Conservation (phyloP, 2,329 filamentous ascomycete species). For the Cercospora janseana region DNA sequence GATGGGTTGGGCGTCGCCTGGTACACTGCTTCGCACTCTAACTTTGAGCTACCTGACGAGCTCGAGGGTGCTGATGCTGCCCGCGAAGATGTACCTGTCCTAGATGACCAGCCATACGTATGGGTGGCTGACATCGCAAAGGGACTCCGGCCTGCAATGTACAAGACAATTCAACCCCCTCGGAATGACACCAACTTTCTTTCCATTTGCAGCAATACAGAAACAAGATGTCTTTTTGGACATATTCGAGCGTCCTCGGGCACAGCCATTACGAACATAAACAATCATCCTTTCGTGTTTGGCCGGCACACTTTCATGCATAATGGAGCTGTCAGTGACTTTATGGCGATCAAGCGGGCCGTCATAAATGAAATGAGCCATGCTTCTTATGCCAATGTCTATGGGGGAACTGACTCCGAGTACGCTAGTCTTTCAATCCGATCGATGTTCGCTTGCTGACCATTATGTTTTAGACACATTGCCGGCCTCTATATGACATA, state of each 20-base stretch:
- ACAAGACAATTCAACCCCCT: conserved; percentile 54
- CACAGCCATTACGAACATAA: conserved; percentile 50
- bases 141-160: conserved; percentile 49
- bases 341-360: conserved; percentile 48
- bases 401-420: conserved; percentile 55
- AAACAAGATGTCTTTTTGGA: conserved; percentile 51
- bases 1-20: conserved; percentile 57
- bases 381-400: conserved; percentile 50
- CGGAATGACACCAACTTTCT: conserved; percentile 56
- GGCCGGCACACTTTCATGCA: conserved; percentile 57
- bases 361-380: conserved; percentile 48
- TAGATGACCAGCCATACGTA: conserved; percentile 6
- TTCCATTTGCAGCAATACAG: conserved; percentile 52
- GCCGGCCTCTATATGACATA: conserved; percentile 52
- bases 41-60: conserved; percentile 39
- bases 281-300: conserved; percentile 57
- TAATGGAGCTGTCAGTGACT: conserved; percentile 53
- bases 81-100: conserved; percentile 31
- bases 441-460: background rate
- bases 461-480: conserved; percentile 32
- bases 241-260: conserved; percentile 55
- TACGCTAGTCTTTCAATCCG: conserved; percentile 28
- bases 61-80: conserved; percentile 31
- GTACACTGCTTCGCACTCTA: conserved; percentile 50
- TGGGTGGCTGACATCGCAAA: conserved; percentile 15